phyloP scores from a whole-genome alignment of 768 basidiomycete genomes.

The Crassisporium funariophilum region DNA sequence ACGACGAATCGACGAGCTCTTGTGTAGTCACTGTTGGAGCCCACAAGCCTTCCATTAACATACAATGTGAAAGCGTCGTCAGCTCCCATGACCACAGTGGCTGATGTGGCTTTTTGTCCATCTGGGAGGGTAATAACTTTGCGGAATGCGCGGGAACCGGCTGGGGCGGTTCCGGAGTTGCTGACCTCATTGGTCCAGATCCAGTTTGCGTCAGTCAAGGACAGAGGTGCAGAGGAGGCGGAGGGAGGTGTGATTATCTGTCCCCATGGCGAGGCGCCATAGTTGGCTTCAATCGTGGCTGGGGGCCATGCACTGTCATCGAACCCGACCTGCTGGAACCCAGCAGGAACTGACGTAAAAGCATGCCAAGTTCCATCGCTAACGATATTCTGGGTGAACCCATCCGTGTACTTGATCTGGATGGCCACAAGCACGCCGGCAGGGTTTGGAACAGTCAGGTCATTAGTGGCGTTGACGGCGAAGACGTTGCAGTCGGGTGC shows the following conservation, averaged over 20 bases:
- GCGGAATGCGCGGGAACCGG: constrained; percentile 31
- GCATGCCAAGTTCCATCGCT: constrained; percentile 34
- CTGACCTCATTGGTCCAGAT: constrained; percentile 35
- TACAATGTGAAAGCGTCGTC: constrained; percentile 32
- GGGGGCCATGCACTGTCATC: constrained; percentile 32
- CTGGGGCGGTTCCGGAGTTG: constrained; percentile 20
- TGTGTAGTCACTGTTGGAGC: too few species aligned
- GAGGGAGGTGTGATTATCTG: constrained; percentile 18
- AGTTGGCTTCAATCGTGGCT: constrained; percentile 24
- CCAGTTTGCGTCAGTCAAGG: constrained; percentile 27
- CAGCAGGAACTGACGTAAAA: constrained; percentile 22
- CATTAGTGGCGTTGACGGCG: constrained; percentile 28
- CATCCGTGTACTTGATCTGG: constrained; percentile 32
- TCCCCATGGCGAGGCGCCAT: constrained; percentile 5
- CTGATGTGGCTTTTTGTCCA: constrained; percentile 22
- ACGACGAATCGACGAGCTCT: too few species aligned
- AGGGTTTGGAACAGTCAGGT: constrained; percentile 12
- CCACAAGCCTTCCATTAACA: constrained; percentile 29
- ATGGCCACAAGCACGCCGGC: constrained; percentile 34
- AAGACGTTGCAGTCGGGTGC: constrained; percentile 32
- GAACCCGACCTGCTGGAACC: constrained; percentile 30
- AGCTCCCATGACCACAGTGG: constrained; percentile 25
- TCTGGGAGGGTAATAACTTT: constrained; percentile 25
- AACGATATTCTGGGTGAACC: constrained; percentile 29
- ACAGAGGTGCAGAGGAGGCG: constrained; percentile 19